Evolutionary conservation across 768 basidiomycete species (phyloP).

Genomic region (Leccinum uliginosum): DNA sequence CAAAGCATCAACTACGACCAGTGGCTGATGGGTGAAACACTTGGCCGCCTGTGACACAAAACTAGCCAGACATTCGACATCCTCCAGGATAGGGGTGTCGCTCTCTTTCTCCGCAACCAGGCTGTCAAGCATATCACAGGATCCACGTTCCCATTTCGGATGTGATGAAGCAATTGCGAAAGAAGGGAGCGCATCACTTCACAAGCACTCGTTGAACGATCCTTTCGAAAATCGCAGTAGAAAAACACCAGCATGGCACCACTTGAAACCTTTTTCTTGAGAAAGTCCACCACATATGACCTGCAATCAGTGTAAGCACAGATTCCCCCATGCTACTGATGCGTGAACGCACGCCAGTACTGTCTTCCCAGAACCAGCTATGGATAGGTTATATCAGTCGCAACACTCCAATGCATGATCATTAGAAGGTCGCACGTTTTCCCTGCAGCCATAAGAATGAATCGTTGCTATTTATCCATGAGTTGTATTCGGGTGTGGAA

Average conservation of each 20-base stretch:
- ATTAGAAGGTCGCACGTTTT: conserved; percentile 9
- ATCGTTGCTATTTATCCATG: neutral
- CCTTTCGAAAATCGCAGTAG: conserved; percentile 17
- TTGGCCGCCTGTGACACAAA: neutral
- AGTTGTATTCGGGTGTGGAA: neutral
- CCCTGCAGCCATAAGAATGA: conserved; percentile 16
- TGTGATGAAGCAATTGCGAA: conserved; percentile 9
- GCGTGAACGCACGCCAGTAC: conserved; percentile 11
- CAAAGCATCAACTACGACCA: conserved; percentile 17
- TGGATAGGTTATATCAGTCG: neutral
- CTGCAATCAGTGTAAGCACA: neutral
- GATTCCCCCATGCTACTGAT: no score
- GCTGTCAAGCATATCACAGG: neutral
- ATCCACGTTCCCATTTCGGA: neutral
- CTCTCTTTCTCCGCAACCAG: conserved; percentile 1
- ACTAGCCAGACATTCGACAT: neutral
- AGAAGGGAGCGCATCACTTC: conserved; percentile 17
- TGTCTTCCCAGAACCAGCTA: conserved; percentile 19
- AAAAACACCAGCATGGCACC: conserved; percentile 6
- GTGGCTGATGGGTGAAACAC: neutral
- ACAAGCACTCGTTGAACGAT: neutral
- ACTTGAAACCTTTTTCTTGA: neutral
- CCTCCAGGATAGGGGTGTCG: neutral
- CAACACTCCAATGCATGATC: neutral
- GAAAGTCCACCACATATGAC: conserved; percentile 7